Evolutionary conservation across 2,329 filamentous ascomycete genomes (phyloP), one percentile per base, ranked within the genome.

Genomic region (Ophiostoma ips): DNA sequence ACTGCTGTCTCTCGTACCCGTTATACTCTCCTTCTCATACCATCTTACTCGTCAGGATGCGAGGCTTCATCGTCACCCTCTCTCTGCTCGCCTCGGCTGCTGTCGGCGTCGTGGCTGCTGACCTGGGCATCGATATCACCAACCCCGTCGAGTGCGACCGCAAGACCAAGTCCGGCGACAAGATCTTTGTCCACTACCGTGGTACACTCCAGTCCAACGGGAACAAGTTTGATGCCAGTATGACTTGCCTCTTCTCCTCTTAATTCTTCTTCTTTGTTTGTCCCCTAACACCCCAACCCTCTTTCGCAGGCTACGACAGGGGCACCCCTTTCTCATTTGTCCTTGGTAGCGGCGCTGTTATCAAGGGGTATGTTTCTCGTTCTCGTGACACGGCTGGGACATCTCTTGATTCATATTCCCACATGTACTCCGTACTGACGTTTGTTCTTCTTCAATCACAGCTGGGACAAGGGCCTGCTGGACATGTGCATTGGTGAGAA

Each of bases 401-500:
- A 4, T 28, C 4, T 28, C n/a, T 28, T 28, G 24, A 28, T 8
- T 4, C 24, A 28, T 28, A n/a, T 35, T 35, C 15, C 30, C 24
- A 18, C 6, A 28, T n/a, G 24, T 43, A 12, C 40, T 43, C 40
- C n/a, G 18, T 16, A 10, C 30, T 21, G 16, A 30, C 21, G 2
- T 28, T 8, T 30, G 24, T 28, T 28, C 8, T 28, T n/a, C 8
- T 28, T 4, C 24, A 28, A 28, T 28, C 24, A 41, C 55, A 86
- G 82, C 62, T 95, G 89, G 90, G 90, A 96, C 60, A 68, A 94
- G 63, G 90, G 90, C 46, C 75, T 96, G 36, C 60, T 92, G 49
- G 86, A 86, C 62, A 95, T 96, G 89, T 96, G 92, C 68, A 84
- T 94, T 59, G 90, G 92, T 55, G 90, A 96, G 73, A 90, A 89